A percentile compares a stretch with the other conserved stretches of the same genome.
These are phyloP conservation scores for Ogataea nitratoaversa DNA, from an alignment of 805 yeast species.

Conservation along the genomic window DNA sequence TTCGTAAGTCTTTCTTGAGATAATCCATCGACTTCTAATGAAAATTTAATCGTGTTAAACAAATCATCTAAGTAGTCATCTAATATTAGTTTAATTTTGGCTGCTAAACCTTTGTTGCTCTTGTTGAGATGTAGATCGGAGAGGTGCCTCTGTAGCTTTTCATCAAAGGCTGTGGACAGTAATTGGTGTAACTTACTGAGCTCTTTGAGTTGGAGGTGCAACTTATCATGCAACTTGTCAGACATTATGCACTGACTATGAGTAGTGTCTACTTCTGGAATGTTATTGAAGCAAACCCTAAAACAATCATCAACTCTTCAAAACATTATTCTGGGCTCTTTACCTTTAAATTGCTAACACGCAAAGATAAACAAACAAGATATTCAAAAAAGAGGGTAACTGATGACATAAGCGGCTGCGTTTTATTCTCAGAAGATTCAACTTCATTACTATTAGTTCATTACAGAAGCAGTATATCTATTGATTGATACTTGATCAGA, in stretches of 20 bases:
- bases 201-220: constrained; percentile 51
- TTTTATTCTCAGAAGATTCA: no score
- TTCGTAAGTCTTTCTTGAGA: constrained; percentile 14
- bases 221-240: constrained; percentile 33
- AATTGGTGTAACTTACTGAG: constrained; percentile 44
- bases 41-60: constrained; percentile 54
- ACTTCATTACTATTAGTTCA: no score
- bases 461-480: no score
- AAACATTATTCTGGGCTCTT: no score
- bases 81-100: constrained; percentile 39
- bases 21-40: constrained; percentile 57
- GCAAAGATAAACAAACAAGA: no score
- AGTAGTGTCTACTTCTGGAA: no score
- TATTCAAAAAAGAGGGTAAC: no score
- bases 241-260: constrained; percentile 7
- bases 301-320: no score
- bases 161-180: constrained; percentile 37
- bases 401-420: no score
- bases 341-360: no score
- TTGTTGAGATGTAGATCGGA: constrained; percentile 9
- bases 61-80: constrained; percentile 45
- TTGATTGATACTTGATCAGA: no score
- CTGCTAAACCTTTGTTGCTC: constrained; percentile 18
- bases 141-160: constrained; percentile 36
- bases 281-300: no score